Evolutionary conservation across 345 rosid species (phyloP), one percentile per base, ranked within the genome.

Genomic region (Mercurialis annua): DNA sequence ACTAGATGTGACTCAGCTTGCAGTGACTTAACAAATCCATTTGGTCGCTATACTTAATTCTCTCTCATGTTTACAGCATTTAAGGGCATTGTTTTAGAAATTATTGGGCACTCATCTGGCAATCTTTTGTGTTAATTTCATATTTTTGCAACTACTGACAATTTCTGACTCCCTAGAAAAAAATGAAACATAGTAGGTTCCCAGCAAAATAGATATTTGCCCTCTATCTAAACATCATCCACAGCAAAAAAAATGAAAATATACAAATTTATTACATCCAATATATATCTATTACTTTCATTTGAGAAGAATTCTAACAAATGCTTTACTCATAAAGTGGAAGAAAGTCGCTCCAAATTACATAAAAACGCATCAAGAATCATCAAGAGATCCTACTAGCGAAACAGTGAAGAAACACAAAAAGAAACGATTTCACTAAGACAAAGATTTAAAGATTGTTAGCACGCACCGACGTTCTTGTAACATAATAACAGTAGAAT

Each of bases 171-270:
- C n/a, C n/a, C 26, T 34, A 48, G 33, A 30, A 47, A 44, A 46
- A 24, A 57, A 31, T 46, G 33, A 30, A 31, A 9, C 36, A 8
- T 24, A 20, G 53, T 23, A 49, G 31, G 34, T 17, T 21, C 0
- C 55, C 31, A 46, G 40, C 44, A 20, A 24, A 11, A 29, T 33
- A 30, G 23, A 57, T 18, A 33, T 31, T 44, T 46, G 21, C 40
- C 21, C 24, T 21, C 30, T 44, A 44, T 17, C 51, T 11, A 27
- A 57, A 23, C 47, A 59, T 44, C 64, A 59, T 59, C 48, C 4
- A 38, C 8, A 23, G 71, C 24, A 20, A 18, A 14, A 60, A n/a
- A 60, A 59, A 43, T n/a, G 53, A 44, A 44, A 62, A 62, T n/a
- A 40, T 46, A 46, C 21, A 49, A 17, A 30, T n/a, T 20, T 40